Evolutionary conservation across 768 basidiomycete species (phyloP).

Genomic region (Leccinellum luteum): DNA sequence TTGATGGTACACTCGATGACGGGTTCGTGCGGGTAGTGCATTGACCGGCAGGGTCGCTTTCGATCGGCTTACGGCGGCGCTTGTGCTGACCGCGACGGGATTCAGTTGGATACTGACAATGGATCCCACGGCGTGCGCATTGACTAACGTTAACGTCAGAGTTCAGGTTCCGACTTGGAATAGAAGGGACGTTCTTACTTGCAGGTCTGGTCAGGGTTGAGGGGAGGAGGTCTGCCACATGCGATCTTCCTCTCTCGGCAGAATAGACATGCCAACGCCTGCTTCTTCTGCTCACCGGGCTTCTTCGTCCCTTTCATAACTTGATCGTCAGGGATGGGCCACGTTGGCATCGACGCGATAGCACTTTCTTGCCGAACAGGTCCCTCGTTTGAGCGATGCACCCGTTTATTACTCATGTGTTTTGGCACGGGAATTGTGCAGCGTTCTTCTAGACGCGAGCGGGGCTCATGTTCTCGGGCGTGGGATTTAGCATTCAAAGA

Average conservation of each 20-base stretch:
- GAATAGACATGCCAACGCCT: slow-evolving; percentile 46
- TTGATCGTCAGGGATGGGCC: slow-evolving; percentile 34
- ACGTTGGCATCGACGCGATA: slow-evolving; percentile 27
- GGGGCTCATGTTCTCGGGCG: slow-evolving; percentile 17
- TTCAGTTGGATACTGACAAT: slow-evolving; percentile 49
- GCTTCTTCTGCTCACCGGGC: slow-evolving; percentile 41
- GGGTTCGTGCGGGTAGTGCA: slow-evolving; percentile 20
- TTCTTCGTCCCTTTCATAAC: slow-evolving; percentile 33
- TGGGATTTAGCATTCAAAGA: slow-evolving; percentile 17
- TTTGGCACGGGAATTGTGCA: slow-evolving; percentile 19
- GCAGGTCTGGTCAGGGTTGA: slow-evolving; percentile 40
- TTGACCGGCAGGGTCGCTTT: slow-evolving; percentile 24
- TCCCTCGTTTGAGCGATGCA: slow-evolving; percentile 28
- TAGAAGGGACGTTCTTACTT: slow-evolving; percentile 36
- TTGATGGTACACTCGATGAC: slow-evolving; percentile 15
- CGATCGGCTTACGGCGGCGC: slow-evolving; percentile 31
- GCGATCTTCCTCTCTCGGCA: slow-evolving; percentile 52
- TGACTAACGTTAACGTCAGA: slow-evolving; percentile 35
- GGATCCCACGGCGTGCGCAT: slow-evolving; percentile 45
- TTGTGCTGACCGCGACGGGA: slow-evolving; percentile 49
- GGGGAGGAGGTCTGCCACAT: slow-evolving; percentile 42
- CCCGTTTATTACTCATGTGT: slow-evolving; percentile 25
- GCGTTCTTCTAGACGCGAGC: slow-evolving; percentile 26
- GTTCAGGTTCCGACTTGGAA: slow-evolving; percentile 7
- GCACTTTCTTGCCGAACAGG: slow-evolving; percentile 29